A percentile compares a stretch with the other conserved stretches of the same genome.
Conservation (phyloP, 805 yeast genomes). For the Wickerhamiella vanderwaltii region DNA sequence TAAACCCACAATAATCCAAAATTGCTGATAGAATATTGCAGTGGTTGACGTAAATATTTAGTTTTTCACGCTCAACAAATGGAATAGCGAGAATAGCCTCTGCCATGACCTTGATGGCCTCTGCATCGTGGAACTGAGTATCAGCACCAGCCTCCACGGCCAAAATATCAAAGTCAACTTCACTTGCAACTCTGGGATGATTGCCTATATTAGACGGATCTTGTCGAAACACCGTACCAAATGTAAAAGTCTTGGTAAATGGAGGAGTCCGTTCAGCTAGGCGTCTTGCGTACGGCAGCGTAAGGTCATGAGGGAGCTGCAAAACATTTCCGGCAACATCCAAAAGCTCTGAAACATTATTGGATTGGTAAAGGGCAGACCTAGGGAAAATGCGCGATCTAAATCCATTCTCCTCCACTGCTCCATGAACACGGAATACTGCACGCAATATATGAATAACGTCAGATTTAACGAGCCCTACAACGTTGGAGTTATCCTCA, state of each 20-base stretch:
- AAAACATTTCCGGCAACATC: slow-evolving; percentile 81
- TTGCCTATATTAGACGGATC: slow-evolving; percentile 35
- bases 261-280: slow-evolving; percentile 52
- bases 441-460: slow-evolving; percentile 48
- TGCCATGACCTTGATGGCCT: slow-evolving; percentile 68
- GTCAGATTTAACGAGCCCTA: slow-evolving; percentile 49
- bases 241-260: slow-evolving; percentile 50
- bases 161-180: slow-evolving; percentile 76
- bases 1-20: slow-evolving; percentile 70
- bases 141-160: slow-evolving; percentile 27
- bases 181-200: slow-evolving; percentile 66
- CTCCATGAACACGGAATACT: slow-evolving; percentile 74
- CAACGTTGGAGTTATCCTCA: slow-evolving; percentile 16
- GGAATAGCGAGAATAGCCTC: slow-evolving; percentile 59
- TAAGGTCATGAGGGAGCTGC: slow-evolving; percentile 80
- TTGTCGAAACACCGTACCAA: slow-evolving; percentile 66
- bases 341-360: slow-evolving; percentile 62
- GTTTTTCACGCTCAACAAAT: slow-evolving; percentile 45
- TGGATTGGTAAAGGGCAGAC: slow-evolving; percentile 54
- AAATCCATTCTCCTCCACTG: slow-evolving; percentile 51
- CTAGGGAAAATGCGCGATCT: slow-evolving; percentile 70
- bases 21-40: slow-evolving; percentile 64
- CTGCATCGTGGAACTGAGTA: slow-evolving; percentile 65
- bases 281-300: slow-evolving; percentile 78
- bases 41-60: slow-evolving; percentile 62